A percentile compares a stretch with the other conserved stretches of the same genome.
Evolutionary conservation across 139 green algal genomes (phyloP).

Genomic region (Chlamydomonas urium): DNA sequence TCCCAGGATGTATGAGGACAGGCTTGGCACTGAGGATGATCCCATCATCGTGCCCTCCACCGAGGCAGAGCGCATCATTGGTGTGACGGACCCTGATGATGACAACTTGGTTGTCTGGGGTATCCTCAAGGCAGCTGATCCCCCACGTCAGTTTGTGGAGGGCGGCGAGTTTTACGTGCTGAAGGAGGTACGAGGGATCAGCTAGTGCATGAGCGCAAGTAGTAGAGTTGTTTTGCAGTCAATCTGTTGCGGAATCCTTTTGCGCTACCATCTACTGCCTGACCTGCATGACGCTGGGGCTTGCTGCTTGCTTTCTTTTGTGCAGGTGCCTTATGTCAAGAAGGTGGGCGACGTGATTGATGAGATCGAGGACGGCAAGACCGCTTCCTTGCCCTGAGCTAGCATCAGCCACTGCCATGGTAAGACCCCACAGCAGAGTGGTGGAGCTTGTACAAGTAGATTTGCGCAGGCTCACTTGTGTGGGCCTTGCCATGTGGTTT

Average conservation of each 20-base stretch:
- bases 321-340: conserved; percentile 21
- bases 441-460: no score
- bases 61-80: conserved; percentile 63
- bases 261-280: no score
- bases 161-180: conserved; percentile 65
- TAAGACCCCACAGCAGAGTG: no score
- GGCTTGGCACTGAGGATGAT: conserved; percentile 58
- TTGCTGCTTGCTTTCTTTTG: no score
- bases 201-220: no score
- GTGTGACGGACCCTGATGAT: conserved; percentile 67
- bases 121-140: conserved; percentile 51
- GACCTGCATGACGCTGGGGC: no score
- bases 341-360: conserved; percentile 36
- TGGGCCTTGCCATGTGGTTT: no score
- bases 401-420: no score
- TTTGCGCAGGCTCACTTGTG: no score
- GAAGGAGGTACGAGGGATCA: conserved; percentile 41
- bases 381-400: no score
- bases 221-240: no score
- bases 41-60: conserved; percentile 56
- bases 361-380: conserved; percentile 22
- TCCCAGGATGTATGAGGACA: conserved; percentile 60
- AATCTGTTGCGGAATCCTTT: no score
- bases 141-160: conserved; percentile 62
- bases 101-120: conserved; percentile 63